Evolutionary conservation across 495 filamentous ascomycete species (phyloP), one percentile per base, ranked within the genome.

Genomic region (Daldinia concentrica): DNA sequence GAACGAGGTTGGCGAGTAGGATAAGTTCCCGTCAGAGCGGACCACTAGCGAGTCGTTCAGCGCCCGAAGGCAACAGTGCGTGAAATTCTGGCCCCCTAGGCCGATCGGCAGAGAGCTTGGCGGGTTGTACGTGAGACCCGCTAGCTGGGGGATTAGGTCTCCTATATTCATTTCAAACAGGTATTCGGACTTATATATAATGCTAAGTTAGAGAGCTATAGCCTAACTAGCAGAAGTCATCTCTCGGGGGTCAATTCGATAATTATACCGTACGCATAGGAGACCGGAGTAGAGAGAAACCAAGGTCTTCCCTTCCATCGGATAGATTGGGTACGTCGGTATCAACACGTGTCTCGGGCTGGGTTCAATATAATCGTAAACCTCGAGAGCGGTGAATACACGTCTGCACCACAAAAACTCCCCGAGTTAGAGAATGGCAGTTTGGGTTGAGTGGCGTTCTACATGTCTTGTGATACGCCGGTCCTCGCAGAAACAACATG

Each of bases 31-130:
- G 11, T 71, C 64, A 3, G 64, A 5, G 11, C 17, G 3, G 0
- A 75, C 30, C 2, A 52, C 50, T 0, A 78, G 59, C 4, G 76
- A 76, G 24, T 66, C 68, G 45, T 78, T 74, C 8, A 76, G 43
- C 12, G 76, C 76, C 0, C 74, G 19, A 17, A 76, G 55, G 57
- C 76, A 78, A 56, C 76, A 78, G 24, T 76, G 71, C 51, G 76
- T 71, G 58, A 71, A 76, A 66, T 72, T 74, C 68, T 78, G 76
- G 0, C 73, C 73, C 14, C 76, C 76, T 6, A 76, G 54, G 0
- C 57, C 39, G 24, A 60, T 37, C 14, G 70, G 63, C 37, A 63
- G 57, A 41, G 56, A 39, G 11, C 26, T 34, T 15, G 69, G 70
- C 17, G 66, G 66, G 36, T 51, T 34, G 41, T 37, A 41, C 6